phyloP scores from a whole-genome alignment of 495 filamentous ascomycete species.

The Schizothecium vesticola region DNA sequence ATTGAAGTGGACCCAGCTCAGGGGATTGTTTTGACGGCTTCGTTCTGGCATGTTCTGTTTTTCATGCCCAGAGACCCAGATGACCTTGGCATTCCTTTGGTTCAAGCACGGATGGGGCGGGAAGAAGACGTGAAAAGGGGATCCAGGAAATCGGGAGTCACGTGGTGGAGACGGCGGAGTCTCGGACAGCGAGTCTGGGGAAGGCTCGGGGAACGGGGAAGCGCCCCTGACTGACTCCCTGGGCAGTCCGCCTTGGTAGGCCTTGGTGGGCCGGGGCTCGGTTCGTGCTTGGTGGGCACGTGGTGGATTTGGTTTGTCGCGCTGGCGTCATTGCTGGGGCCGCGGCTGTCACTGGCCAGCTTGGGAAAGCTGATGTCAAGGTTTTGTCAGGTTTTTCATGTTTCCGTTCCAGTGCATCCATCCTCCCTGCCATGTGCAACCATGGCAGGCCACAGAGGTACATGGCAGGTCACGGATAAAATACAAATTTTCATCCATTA shows the following conservation, averaged over 20 bases:
- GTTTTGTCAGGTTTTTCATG: not conserved
- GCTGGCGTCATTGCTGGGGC: not conserved
- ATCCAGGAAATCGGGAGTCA: not conserved
- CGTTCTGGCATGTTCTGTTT: not conserved
- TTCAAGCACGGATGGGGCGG: not conserved
- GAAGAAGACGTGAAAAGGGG: not conserved
- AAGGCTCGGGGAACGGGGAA: not conserved
- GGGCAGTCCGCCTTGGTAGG: too few relatives aligned
- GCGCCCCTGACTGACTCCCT: too few relatives aligned
- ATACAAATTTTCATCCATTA: not conserved
- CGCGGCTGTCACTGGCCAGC: not conserved
- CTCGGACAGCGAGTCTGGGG: not conserved
- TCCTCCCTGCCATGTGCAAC: not conserved
- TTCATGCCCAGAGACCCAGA: not conserved
- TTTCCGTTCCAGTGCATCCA: not conserved
- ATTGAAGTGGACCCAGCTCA: not conserved
- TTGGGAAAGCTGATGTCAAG: not conserved
- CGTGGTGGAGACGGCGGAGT: not conserved
- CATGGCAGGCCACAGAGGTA: not conserved
- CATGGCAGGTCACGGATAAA: not conserved
- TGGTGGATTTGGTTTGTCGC: not conserved
- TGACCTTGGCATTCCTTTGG: not conserved
- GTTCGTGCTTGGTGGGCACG: not conserved
- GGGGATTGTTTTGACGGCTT: not conserved
- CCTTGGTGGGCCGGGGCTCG: not conserved